A percentile compares a stretch with the other conserved stretches of the same genome.
phyloP scores from a whole-genome alignment of 768 basidiomycete genomes.

The Imleria badia region DNA sequence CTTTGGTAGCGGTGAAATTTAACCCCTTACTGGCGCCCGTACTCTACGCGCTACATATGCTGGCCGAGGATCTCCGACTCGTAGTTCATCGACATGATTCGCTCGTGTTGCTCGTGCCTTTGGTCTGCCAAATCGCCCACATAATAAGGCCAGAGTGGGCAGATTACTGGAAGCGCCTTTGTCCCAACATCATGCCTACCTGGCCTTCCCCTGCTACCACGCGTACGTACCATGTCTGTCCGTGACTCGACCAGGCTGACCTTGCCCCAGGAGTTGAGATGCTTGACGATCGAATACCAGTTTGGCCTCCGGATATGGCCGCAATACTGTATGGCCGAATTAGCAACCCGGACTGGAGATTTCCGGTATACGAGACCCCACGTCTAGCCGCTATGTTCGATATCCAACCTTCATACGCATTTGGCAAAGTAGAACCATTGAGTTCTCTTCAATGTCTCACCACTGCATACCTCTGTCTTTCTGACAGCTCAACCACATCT shows the following conservation, averaged over 20 bases:
- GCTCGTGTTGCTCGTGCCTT: constrained; percentile 55
- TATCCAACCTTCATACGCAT: constrained; percentile 54
- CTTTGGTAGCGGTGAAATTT: constrained; percentile 30
- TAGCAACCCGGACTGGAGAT: constrained; percentile 68
- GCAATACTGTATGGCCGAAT: constrained; percentile 58
- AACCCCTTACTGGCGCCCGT: constrained; percentile 54
- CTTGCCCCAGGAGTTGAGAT: constrained; percentile 38
- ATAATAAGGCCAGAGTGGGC: constrained; percentile 81
- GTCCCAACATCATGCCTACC: constrained; percentile 55
- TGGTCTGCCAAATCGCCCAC: constrained; percentile 62
- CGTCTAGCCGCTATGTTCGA: constrained; percentile 51
- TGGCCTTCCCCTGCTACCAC: constrained; percentile 56
- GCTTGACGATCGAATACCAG: constrained; percentile 69
- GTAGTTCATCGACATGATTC: constrained; percentile 54
- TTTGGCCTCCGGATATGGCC: constrained; percentile 77
- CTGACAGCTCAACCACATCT: constrained; percentile 50
- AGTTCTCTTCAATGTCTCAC: constrained; percentile 52
- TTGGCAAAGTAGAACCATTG: constrained; percentile 62
- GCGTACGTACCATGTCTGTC: constrained; percentile 10
- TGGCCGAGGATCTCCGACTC: constrained; percentile 70
- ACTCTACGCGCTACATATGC: constrained; percentile 73
- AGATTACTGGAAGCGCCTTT: constrained; percentile 88
- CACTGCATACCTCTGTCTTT: constrained; percentile 55
- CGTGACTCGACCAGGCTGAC: constrained; percentile 7
- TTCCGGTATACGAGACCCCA: constrained; percentile 45